These are phyloP conservation scores for Leccinum fibrillosum DNA, from an alignment of 768 basidiomycete genomes.

Conservation along the genomic window DNA sequence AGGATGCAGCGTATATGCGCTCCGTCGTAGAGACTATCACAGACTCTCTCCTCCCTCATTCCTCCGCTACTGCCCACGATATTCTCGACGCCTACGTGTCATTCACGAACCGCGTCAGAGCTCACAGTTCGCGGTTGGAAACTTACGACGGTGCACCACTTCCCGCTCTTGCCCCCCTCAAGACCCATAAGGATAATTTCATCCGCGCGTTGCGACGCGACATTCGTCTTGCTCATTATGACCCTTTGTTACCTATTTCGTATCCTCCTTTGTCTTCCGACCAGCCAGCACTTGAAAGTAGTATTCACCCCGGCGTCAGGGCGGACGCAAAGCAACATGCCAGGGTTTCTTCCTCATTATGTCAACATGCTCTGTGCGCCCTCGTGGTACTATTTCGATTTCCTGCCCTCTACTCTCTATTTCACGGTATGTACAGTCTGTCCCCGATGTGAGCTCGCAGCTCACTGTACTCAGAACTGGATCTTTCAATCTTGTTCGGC, in stretches of 20 bases:
- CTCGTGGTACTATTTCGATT: conserved; percentile 51
- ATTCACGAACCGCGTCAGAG: conserved; percentile 44
- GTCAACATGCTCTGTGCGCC: conserved; percentile 50
- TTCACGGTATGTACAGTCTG: conserved; percentile 43
- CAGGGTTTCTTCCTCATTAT: conserved; percentile 43
- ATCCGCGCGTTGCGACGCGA: conserved; percentile 49
- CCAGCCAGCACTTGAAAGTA: conserved; percentile 1
- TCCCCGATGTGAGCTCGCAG: neutral
- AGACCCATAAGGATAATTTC: conserved; percentile 33
- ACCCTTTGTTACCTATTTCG: conserved; percentile 27
- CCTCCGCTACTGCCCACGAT: conserved; percentile 46
- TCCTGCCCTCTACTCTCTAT: conserved; percentile 40
- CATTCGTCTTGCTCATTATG: conserved; percentile 40
- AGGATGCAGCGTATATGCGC: conserved; percentile 30
- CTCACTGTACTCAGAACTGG: conserved; percentile 33
- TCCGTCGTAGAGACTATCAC: conserved; percentile 47
- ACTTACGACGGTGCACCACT: neutral
- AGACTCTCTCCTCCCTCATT: conserved; percentile 40
- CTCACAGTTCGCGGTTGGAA: conserved; percentile 9
- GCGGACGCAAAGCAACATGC: conserved; percentile 40
- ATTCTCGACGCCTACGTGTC: conserved; percentile 60
- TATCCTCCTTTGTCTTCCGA: conserved; percentile 4
- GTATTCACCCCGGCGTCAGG: conserved; percentile 8
- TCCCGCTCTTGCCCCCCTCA: conserved; percentile 31
- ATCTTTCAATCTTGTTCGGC: conserved; percentile 43